phyloP scores from a whole-genome alignment of 129 eudicot species.

The Solidago caesia region DNA sequence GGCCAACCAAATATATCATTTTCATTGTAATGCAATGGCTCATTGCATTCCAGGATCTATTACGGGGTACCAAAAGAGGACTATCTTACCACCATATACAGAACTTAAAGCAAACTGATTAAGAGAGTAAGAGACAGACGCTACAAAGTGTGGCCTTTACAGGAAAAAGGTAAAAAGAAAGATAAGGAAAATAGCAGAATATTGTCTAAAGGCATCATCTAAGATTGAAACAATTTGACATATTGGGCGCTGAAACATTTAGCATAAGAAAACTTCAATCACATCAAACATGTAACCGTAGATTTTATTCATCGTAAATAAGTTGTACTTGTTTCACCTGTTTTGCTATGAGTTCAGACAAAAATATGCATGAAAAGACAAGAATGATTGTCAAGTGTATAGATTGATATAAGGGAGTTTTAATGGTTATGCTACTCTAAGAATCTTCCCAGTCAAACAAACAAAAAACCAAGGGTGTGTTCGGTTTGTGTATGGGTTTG shows the following conservation, averaged over 20 bases:
- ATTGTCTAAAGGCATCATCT: neutral
- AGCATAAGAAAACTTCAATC: neutral
- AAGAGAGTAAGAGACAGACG: neutral
- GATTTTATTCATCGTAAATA: neutral
- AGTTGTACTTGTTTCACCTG: no score
- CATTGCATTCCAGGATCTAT: no score
- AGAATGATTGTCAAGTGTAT: no score
- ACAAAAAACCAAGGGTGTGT: no score
- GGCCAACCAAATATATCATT: no score
- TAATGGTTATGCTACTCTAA: no score
- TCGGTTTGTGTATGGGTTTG: no score
- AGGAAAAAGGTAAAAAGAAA: neutral
- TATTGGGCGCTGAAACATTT: neutral
- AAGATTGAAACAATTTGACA: slow-evolving; percentile 1
- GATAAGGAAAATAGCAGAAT: neutral
- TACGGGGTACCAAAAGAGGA: neutral
- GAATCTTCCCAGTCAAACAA: no score
- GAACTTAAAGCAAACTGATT: slow-evolving; percentile 10
- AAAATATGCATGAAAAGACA: no score
- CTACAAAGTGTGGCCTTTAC: neutral
- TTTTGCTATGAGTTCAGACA: no score
- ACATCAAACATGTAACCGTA: neutral
- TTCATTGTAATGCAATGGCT: no score
- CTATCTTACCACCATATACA: slow-evolving; percentile 7
- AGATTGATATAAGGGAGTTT: no score